Base-by-base conservation (phyloP, 805 yeast genomes). In the Metschnikowia lachancei region DNA sequence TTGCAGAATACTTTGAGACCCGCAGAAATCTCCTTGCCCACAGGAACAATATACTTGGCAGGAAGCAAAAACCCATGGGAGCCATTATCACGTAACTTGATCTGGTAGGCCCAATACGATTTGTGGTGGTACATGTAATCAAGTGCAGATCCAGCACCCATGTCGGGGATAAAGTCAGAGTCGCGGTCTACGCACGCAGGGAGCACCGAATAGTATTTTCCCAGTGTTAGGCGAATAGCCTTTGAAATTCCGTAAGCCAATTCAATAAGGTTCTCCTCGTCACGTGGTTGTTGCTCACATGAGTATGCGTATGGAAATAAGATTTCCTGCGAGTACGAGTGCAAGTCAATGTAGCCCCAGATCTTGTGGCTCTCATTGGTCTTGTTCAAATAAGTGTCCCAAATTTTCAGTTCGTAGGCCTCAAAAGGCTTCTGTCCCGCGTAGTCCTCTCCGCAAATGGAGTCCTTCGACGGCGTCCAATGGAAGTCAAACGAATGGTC, bases 361-460 rank as follows among this genome's bases (percentile, higher is more conserved):
- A 87, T 77, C 32, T 77, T 75, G 58, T 84, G 86, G 50, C 77
- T 73, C 28, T 66, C 64, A 48, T 72, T 75, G 32, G 83, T 79
- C 40, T 51, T 46, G 51, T 68, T 68, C 51, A 72, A 59, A 49
- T 68, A 72, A 3, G 63, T 61, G 47, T 65, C 58, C 77, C 75
- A 72, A n/a, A 67, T 61, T 35, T 49, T 52, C 36, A 70, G 60
- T 55, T 72, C 77, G 30, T 56, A 46, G 6, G 77, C 75, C 55
- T 72, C 94, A 59, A 85, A 81, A 5, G 90, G 83, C 1, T 62
- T 64, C 56, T 81, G 87, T 10, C 97, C 97, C 31, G 85, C 71
- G 63, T 87, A 90, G 40, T 83, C 87, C 59, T 87, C 96, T 34
- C 87, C 84, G 65, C 97, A 90, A 3, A 92, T 88, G 61, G 78